Conservation (phyloP, 176 grass and related monocot species). For the Juncus effusus region DNA sequence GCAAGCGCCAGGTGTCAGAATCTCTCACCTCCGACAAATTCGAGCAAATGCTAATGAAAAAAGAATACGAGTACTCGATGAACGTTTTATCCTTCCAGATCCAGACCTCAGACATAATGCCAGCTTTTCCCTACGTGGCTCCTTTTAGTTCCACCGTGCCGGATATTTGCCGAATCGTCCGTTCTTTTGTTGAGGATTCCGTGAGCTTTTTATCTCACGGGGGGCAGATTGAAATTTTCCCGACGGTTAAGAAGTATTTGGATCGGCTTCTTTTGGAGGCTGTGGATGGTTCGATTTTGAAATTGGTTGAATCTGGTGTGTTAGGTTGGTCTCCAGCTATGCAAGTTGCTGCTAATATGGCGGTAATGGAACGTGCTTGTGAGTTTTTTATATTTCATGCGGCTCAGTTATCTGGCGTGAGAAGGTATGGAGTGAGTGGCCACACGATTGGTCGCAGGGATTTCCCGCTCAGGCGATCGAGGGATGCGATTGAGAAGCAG, state of each 20-base stretch:
- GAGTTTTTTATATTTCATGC: conserved; percentile 89
- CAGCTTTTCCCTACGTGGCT: conserved; percentile 90
- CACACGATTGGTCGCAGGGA: conserved; percentile 67
- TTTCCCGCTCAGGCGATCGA: conserved; percentile 66
- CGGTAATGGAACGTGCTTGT: conserved; percentile 91
- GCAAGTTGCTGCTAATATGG: conserved; percentile 94
- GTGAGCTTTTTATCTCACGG: conserved; percentile 98
- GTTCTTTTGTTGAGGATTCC: conserved; percentile 96
- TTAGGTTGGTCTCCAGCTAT: conserved; percentile 89
- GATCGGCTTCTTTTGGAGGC: conserved; percentile 75
- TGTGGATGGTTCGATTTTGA: conserved; percentile 58
- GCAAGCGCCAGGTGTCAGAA: conserved; percentile 85
- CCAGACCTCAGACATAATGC: conserved; percentile 87
- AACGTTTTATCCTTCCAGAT: conserved; percentile 95
- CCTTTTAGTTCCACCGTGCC: conserved; percentile 84
- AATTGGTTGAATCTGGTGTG: conserved; percentile 59
- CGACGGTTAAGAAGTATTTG: conserved; percentile 89
- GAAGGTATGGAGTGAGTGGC: conserved; percentile 31
- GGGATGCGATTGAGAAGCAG: conserved; percentile 66
- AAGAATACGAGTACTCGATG: conserved; percentile 99
- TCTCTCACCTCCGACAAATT: conserved; percentile 80
- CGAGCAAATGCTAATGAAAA: conserved; percentile 99
- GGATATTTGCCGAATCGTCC: conserved; percentile 82
- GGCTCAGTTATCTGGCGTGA: conserved; percentile 78
- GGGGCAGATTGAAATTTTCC: conserved; percentile 69